Evolutionary conservation across 805 yeast genomes (phyloP).

Genomic region (Candida wancherniae): DNA sequence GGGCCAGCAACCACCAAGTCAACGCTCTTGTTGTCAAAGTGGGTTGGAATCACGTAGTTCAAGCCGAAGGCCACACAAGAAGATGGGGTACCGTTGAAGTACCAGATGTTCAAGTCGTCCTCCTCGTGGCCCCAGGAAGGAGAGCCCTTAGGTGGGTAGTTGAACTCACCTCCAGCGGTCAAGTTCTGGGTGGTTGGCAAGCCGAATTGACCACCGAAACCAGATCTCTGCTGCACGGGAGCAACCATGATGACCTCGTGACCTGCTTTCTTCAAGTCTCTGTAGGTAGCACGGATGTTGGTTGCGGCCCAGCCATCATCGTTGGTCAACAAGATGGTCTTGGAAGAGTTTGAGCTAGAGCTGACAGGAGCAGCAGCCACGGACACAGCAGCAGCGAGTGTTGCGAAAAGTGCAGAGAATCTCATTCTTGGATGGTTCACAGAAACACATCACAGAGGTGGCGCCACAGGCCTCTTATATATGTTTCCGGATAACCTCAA

Average conservation of each 20-base stretch:
- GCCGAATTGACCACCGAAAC: conserved; percentile 41
- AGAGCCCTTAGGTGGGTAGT: conserved; percentile 42
- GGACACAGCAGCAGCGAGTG: conserved; percentile 14
- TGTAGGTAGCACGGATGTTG: conserved; percentile 52
- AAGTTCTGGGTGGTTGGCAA: conserved; percentile 37
- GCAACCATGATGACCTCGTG: conserved; percentile 19
- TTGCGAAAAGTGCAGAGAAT: conserved; percentile 10
- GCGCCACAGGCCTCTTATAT: background rate
- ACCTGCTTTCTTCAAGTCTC: conserved; percentile 27
- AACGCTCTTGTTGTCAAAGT: conserved; percentile 18
- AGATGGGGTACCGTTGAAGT: conserved; percentile 26
- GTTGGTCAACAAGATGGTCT: conserved; percentile 47
- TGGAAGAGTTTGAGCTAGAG: conserved; percentile 16
- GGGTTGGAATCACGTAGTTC: conserved; percentile 21
- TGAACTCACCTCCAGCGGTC: conserved; percentile 44
- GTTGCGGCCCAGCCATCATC: conserved; percentile 58
- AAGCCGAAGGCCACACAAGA: conserved; percentile 25
- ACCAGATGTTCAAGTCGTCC: conserved; percentile 28
- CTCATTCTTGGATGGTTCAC: conserved; percentile 10
- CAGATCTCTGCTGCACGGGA: conserved; percentile 19
- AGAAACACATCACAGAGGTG: background rate
- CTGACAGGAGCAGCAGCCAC: conserved; percentile 23
- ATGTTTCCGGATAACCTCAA: background rate
- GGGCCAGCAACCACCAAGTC: conserved; percentile 27
- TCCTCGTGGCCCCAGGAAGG: conserved; percentile 55